Evolutionary conservation across 2,329 filamentous ascomycete genomes (phyloP), one percentile per base, ranked within the genome.

Genomic region (Hymenoscyphus occultus): DNA sequence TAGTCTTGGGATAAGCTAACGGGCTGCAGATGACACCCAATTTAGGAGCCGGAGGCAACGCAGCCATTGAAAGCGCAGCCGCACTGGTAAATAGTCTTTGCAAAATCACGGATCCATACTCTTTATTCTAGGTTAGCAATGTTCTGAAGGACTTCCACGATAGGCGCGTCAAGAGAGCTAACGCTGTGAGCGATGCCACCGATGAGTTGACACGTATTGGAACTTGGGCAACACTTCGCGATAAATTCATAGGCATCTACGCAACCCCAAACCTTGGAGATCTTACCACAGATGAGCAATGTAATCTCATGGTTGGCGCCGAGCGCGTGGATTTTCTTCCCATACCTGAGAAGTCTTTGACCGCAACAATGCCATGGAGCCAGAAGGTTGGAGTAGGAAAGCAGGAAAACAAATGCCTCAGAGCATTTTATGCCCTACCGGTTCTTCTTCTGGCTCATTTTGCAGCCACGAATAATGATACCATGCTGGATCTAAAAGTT

Each of bases 31-130:
- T 68, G 65, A 68, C 67, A 16, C 63, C 65, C 13, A 69, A 68
- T 60, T 54, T 73, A 16, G 77, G 77, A 4, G 75, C 76, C 64
- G 78, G 78, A 1, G 77, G 74, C 16, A 80, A 79, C 64, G 71
- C 67, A 22, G 77, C 76, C 1, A 77, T 79, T 10, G 78, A 80
- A 65, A 74, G 72, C 64, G 76, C 74, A 3, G 77, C 77, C 2
- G 67, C 69, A 13, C 65, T 78, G 5, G 71, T 75, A 19, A 77
- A 77, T 56, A 62, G 69, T 9, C 65, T 78, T 5, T 42, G 12
- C 39, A 7, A 42, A 42, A 7, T 42, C 39, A 19, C 56, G 22
- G 56, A 59, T 13, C 60, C 62, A 57, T 32, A 56, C 42, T 6
- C 13, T 54, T 54, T 35, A 19, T 5, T n/a, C 7, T 16, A 54